Percentiles rank a stretch among this genome's conserved stretches.
These are phyloP conservation scores for Mucor velutinosus DNA, from an alignment of 371 early-diverging fungal genomes.

Conservation along the genomic window DNA sequence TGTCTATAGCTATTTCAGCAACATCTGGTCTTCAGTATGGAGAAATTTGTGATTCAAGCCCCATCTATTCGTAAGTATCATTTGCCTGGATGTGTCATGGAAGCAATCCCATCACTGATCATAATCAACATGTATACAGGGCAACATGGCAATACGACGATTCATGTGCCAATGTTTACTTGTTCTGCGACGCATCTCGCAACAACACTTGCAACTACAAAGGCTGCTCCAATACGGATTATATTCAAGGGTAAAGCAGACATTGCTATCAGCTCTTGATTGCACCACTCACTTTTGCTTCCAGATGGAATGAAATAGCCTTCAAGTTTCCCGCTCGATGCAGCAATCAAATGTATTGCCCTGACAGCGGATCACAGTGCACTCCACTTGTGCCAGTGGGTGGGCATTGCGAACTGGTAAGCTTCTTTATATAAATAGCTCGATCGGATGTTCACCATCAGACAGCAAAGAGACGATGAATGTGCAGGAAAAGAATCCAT, in stretches of 20 bases:
- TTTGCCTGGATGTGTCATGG: not conserved
- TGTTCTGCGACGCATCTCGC: constrained; percentile 21
- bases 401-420: constrained; percentile 34
- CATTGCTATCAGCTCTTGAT: no score
- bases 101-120: not conserved
- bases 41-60: constrained; percentile 33
- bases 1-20: constrained; percentile 1
- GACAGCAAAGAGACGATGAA: constrained; percentile 53
- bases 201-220: constrained; percentile 43
- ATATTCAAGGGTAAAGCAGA: constrained; percentile 36
- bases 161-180: constrained; percentile 42
- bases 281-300: not conserved
- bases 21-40: constrained; percentile 26
- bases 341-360: constrained; percentile 34
- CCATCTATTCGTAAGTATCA: constrained; percentile 34
- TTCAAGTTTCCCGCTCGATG: constrained; percentile 40
- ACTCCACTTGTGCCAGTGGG: constrained; percentile 23
- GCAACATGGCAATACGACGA: constrained; percentile 43
- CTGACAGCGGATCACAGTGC: constrained; percentile 43
- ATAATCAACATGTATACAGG: constrained; percentile 2
- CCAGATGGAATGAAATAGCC: constrained; percentile 34
- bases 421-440: not conserved
- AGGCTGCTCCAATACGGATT: constrained; percentile 47
- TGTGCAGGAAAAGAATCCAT: constrained; percentile 38
- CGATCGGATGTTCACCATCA: no score